Evolutionary conservation across 1,284 basidiomycete species (phyloP).

Genomic region (Cryptococcus jaspeensis): DNA sequence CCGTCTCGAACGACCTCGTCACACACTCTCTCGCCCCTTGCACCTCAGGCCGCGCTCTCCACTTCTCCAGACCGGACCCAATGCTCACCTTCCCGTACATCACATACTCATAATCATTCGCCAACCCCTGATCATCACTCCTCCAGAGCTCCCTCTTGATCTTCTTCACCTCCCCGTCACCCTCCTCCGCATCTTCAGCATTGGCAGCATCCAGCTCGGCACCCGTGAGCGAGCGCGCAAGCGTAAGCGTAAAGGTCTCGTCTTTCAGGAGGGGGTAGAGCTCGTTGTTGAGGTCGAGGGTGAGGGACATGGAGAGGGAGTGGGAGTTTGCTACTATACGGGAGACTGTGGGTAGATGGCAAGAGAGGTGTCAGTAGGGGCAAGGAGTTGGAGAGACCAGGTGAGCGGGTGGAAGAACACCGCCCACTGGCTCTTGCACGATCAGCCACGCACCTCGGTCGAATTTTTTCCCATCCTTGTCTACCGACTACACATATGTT

Average conservation of each 20-base stretch:
- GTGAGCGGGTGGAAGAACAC: too few species aligned
- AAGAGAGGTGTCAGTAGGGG: background rate
- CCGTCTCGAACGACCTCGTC: background rate
- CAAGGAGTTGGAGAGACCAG: background rate
- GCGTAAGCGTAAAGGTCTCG: slow-evolving; percentile 78
- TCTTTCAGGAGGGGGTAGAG: slow-evolving; percentile 69
- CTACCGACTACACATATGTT: slow-evolving; percentile 55
- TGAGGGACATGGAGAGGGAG: slow-evolving; percentile 85
- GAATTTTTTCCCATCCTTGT: slow-evolving; percentile 94
- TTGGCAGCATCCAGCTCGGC: slow-evolving; percentile 57
- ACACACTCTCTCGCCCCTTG: background rate
- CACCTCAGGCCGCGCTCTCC: background rate
- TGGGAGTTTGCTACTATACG: slow-evolving; percentile 78
- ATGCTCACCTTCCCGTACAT: slow-evolving; percentile 93
- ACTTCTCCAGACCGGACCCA: background rate
- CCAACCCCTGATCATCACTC: slow-evolving; percentile 72
- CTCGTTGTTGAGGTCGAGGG: slow-evolving; percentile 87
- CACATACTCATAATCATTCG: slow-evolving; percentile 97
- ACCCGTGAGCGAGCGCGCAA: slow-evolving; percentile 73
- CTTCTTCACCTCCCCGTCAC: slow-evolving; percentile 61
- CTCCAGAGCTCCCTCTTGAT: slow-evolving; percentile 85
- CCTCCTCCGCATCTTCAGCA: slow-evolving; percentile 23
- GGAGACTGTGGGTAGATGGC: slow-evolving; percentile 62
- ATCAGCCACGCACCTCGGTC: slow-evolving; percentile 72
- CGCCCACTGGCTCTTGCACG: background rate